Conservation (phyloP, 352 stramenopile species). For the Elongisporangium senticosum region DNA sequence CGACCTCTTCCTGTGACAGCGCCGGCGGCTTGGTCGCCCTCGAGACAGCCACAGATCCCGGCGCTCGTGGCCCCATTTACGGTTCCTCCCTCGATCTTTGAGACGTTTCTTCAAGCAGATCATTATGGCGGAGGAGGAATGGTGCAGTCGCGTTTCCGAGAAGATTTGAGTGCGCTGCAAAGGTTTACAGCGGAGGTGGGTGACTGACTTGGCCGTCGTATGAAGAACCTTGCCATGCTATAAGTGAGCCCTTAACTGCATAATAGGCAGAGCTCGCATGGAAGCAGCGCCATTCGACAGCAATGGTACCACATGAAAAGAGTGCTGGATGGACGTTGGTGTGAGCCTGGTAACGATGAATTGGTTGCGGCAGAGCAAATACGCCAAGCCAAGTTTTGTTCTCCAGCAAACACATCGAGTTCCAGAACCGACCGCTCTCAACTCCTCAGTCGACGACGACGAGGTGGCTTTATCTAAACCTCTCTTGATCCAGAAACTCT, state of each 20-base stretch:
- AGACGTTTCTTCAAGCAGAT: constrained; percentile 36
- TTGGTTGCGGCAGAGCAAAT: constrained; percentile 7
- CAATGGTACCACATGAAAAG: constrained; percentile 7
- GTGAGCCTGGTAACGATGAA: not conserved
- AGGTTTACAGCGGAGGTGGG: not conserved
- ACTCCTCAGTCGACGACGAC: not conserved
- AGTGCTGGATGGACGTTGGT: not conserved
- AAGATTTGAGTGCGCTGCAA: not conserved
- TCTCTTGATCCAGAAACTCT: not conserved
- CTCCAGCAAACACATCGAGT: constrained; percentile 12
- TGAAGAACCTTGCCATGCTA: not conserved
- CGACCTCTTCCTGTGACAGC: not conserved
- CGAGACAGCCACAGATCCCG: constrained; percentile 1
- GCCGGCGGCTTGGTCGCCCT: not conserved
- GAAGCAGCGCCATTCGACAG: constrained; percentile 11
- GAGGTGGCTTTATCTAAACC: not conserved
- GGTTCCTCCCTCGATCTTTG: constrained; percentile 35
- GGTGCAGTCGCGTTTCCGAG: not conserved
- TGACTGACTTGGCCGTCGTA: not conserved
- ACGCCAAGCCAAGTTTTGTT: constrained; percentile 34
- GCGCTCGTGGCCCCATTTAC: constrained; percentile 16
- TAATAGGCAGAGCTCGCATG: constrained; percentile 15
- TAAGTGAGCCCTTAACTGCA: not conserved
- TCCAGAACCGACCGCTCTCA: not conserved
- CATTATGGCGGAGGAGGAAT: constrained; percentile 9